Conservation (phyloP, 108 stramenopile species). For the Skeletonema tropicum region DNA sequence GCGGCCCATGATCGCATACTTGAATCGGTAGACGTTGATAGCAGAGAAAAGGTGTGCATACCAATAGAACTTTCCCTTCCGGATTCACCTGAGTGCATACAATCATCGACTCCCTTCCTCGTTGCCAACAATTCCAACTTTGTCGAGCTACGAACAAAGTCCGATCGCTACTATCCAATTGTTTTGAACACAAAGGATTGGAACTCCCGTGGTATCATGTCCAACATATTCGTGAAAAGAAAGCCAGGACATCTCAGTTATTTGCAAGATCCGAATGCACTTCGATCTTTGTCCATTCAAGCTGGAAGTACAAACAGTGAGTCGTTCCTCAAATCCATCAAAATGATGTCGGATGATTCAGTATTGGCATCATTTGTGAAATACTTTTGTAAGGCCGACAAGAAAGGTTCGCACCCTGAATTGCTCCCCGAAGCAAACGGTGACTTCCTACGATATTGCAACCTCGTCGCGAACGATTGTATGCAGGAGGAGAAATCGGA, state of each 20-base stretch:
- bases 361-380: constrained; percentile 67
- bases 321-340: constrained; percentile 60
- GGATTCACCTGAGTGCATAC: constrained; percentile 20
- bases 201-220: constrained; percentile 16
- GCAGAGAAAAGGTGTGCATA: constrained; percentile 72
- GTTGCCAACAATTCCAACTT: constrained; percentile 27
- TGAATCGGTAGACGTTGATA: constrained; percentile 91
- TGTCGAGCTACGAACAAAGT: constrained; percentile 51
- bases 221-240: constrained; percentile 81
- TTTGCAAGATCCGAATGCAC: constrained; percentile 64
- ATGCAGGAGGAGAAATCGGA: constrained; percentile 62
- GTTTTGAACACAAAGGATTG: constrained; percentile 42
- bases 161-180: constrained; percentile 61
- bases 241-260: constrained; percentile 76
- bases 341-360: constrained; percentile 78
- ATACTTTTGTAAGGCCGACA: constrained; percentile 62
- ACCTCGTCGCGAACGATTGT: constrained; percentile 59
- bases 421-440: not conserved
- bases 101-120: constrained; percentile 33
- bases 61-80: constrained; percentile 67
- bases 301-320: constrained; percentile 35
- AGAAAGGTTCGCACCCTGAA: constrained; percentile 15
- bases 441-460: constrained; percentile 55
- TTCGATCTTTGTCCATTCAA: constrained; percentile 51
- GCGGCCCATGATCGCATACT: constrained; percentile 86